Percentiles rank a stretch among this genome's conserved stretches.
phyloP scores from a whole-genome alignment of 2,329 filamentous ascomycete species.

The Didymella glomerata region DNA sequence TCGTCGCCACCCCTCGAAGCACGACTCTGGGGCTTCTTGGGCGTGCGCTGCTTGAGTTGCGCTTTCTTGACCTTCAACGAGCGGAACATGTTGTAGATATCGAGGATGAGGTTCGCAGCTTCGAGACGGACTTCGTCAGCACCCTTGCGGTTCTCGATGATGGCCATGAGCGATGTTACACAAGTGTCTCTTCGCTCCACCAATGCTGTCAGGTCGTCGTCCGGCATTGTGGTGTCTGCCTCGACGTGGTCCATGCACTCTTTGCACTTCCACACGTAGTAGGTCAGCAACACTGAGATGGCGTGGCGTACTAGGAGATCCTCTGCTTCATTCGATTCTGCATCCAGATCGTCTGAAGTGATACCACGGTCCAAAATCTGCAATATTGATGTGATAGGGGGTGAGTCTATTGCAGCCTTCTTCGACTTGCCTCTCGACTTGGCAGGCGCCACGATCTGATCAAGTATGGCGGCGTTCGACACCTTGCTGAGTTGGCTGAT shows the following conservation, averaged over 20 bases:
- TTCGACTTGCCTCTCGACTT: constrained; percentile 45
- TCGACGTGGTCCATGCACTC: constrained; percentile 54
- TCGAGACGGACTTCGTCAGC: constrained; percentile 81
- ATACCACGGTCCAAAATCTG: constrained; percentile 78
- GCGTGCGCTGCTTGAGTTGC: constrained; percentile 38
- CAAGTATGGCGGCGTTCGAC: constrained; percentile 77
- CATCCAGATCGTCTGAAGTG: constrained; percentile 69
- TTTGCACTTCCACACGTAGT: constrained; percentile 93
- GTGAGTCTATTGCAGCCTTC: constrained; percentile 42
- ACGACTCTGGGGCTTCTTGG: constrained; percentile 42
- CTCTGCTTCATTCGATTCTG: constrained; percentile 77
- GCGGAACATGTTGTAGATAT: constrained; percentile 81
- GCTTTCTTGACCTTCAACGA: constrained; percentile 66
- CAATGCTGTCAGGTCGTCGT: constrained; percentile 66
- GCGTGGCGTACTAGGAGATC: constrained; percentile 79
- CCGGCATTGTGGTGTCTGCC: constrained; percentile 57
- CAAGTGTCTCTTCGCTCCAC: constrained; percentile 62
- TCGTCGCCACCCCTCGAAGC: constrained; percentile 15
- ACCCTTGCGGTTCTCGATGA: constrained; percentile 62
- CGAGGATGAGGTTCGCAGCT: constrained; percentile 79
- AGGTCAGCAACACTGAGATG: constrained; percentile 80
- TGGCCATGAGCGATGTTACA: constrained; percentile 57
- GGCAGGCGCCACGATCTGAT: constrained; percentile 61
- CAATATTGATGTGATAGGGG: constrained; percentile 74
- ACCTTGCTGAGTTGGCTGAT: constrained; percentile 82